Percentiles rank a stretch among this genome's conserved stretches.
Evolutionary conservation across 441 rosid genomes (phyloP).

Genomic region (Populus hybrid): DNA sequence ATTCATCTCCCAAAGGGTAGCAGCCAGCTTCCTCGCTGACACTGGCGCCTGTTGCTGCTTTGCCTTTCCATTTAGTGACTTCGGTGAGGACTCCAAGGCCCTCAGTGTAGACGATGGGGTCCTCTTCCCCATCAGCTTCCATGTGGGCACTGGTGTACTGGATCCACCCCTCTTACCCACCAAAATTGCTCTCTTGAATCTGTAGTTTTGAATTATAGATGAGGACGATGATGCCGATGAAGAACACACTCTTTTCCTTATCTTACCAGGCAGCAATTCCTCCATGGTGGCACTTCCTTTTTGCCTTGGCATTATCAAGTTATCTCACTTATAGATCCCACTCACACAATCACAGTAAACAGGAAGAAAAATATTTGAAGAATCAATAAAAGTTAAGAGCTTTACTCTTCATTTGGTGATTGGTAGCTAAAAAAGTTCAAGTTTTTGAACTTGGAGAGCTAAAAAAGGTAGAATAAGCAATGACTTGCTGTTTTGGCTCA

Average conservation of each 20-base stretch:
- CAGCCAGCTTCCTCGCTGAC: conserved; percentile 95
- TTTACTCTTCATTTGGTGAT: not conserved
- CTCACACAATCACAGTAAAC: not conserved
- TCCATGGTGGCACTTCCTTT: conserved; percentile 46
- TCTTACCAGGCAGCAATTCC: conserved; percentile 67
- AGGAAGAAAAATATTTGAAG: not conserved
- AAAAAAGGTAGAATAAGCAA: not conserved
- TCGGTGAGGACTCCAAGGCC: conserved; percentile 50
- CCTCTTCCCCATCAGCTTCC: conserved; percentile 72
- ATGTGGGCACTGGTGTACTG: conserved; percentile 83
- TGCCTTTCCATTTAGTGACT: conserved; percentile 42
- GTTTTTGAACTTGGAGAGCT: not conserved
- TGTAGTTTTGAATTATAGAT: conserved; percentile 66
- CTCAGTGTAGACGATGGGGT: conserved; percentile 56
- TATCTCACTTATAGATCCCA: conserved; percentile 28
- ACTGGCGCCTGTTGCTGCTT: conserved; percentile 55
- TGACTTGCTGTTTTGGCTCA: conserved; percentile 1
- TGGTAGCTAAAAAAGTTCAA: not conserved
- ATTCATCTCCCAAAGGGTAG: conserved; percentile 98
- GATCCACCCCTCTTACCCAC: conserved; percentile 90
- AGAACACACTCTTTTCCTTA: conserved; percentile 88
- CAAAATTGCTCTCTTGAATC: conserved; percentile 82
- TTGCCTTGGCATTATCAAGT: conserved; percentile 60
- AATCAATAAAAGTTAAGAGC: not conserved
- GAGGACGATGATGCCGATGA: conserved; percentile 94